A percentile compares a stretch with the other conserved stretches of the same genome.
Conservation (phyloP, 352 stramenopile species). For the Phytophthora capsici region DNA sequence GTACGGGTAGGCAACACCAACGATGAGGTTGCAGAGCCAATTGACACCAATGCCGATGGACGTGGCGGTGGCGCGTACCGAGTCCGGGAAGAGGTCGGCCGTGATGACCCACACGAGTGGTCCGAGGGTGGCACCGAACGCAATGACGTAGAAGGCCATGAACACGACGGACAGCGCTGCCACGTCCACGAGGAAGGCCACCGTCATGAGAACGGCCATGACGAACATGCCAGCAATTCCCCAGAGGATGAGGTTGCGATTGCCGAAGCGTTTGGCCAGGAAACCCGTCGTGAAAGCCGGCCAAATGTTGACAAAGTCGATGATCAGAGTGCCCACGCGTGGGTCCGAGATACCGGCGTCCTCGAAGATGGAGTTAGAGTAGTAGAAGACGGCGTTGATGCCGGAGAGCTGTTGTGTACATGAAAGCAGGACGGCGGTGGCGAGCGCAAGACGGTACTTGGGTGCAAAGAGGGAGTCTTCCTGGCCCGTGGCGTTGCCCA, state of each 20-base stretch:
- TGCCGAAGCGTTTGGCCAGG: constrained; percentile 16
- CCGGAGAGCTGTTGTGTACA: constrained; percentile 13
- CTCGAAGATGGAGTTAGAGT: constrained; percentile 19
- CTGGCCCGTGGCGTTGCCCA: background rate
- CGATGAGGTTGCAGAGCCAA: constrained; percentile 18
- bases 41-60: constrained; percentile 17
- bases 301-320: constrained; percentile 3
- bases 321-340: constrained; percentile 12
- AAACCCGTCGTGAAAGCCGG: constrained; percentile 10
- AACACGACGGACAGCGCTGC: constrained; percentile 11
- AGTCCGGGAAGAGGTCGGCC: constrained; percentile 19
- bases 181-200: constrained; percentile 18
- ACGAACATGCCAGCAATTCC: constrained; percentile 20
- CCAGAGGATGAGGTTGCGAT: constrained; percentile 21
- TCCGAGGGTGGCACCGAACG: constrained; percentile 10
- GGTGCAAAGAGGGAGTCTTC: constrained; percentile 14
- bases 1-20: constrained; percentile 22
- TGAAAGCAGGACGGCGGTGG: background rate
- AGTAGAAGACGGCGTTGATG: constrained; percentile 21
- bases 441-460: constrained; percentile 10
- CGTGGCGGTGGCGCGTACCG: constrained; percentile 12
- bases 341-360: constrained; percentile 17
- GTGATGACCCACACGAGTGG: constrained; percentile 12
- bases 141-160: constrained; percentile 15
- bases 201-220: constrained; percentile 19